Base-by-base conservation (phyloP, 1,284 basidiomycete genomes). In the Ganoderma boninense region DNA sequence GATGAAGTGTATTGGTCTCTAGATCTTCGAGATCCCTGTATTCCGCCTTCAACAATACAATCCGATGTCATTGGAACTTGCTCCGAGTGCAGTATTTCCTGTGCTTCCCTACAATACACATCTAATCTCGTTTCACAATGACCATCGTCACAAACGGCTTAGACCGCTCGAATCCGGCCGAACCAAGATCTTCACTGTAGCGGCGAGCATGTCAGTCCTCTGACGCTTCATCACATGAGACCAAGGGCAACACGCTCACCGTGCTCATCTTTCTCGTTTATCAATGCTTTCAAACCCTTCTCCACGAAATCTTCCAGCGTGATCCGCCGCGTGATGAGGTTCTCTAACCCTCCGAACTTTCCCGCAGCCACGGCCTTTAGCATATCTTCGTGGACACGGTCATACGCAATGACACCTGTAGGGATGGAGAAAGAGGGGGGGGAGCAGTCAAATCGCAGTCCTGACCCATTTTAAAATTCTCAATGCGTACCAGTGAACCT, bases 261-360 rank as follows among this genome's bases (percentile, higher is more conserved):
- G 23, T 80, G 81, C 23, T 74, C 70, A 56, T 81, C 80, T 65
- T 81, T 81, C 62, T 82, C 80, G 63, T 76, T 65, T 18, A 80
- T 70, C 40, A 82, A 73, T 29, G 77, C 76, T 42, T 77, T 69
- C 57, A 82, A 78, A 1, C 81, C 81, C 46, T 79, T 75, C 64
- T 80, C 78, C 11, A 81, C 75, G 20, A 81, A 74, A 26, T 82
- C 77, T 5, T 80, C 78, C 52, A 82, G 67, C 11, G 71, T 63
- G 20, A 80, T 79, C 52, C 74, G 79, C 11, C 69, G 73, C 1
- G 81, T 81, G 57, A 82, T 78, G 13, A 81, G 71, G 0, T 72
- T 68, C 64, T 79, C 78, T 16, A 81, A 70, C 6, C 76, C 74
- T 0, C 63, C 52, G 49, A 82, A 77, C 62, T 73, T 76, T 2